Percentiles rank a stretch among this genome's conserved stretches.
Conservation (phyloP, 192 early-diverging fungal genomes). For the Coemansia sp. region DNA sequence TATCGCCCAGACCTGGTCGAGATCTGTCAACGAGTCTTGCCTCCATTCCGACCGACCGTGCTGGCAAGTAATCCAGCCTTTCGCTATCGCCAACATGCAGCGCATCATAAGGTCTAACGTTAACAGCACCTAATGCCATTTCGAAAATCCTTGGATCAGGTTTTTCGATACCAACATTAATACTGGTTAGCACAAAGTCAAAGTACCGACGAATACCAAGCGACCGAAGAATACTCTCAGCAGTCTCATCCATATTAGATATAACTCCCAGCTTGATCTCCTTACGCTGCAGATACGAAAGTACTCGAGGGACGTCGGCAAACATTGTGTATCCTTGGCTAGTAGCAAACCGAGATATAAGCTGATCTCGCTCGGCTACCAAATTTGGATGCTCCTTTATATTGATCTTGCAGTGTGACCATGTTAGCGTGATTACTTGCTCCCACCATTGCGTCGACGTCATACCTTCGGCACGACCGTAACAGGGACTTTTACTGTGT, state of each 20-base stretch:
- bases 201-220: constrained; percentile 58
- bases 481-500: constrained; percentile 54
- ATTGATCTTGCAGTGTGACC: constrained; percentile 29
- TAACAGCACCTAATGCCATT: constrained; percentile 47
- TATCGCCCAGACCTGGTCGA: not conserved
- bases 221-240: constrained; percentile 37
- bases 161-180: constrained; percentile 59
- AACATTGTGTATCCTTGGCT: constrained; percentile 60
- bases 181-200: constrained; percentile 64
- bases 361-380: constrained; percentile 13
- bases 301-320: constrained; percentile 54
- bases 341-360: constrained; percentile 58
- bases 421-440: constrained; percentile 57
- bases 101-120: constrained; percentile 44
- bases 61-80: constrained; percentile 39
- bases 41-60: constrained; percentile 38
- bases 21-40: constrained; percentile 36
- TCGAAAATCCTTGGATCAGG: constrained; percentile 59
- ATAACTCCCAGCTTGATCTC: constrained; percentile 62
- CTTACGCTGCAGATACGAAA: constrained; percentile 51
- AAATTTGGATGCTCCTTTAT: not conserved
- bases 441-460: constrained; percentile 61
- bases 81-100: constrained; percentile 69
- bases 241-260: constrained; percentile 65
- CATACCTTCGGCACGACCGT: constrained; percentile 53